Percentiles rank a stretch among this genome's conserved stretches.
phyloP scores from a whole-genome alignment of 1,284 basidiomycete genomes.

The Hemileia vastatrix region DNA sequence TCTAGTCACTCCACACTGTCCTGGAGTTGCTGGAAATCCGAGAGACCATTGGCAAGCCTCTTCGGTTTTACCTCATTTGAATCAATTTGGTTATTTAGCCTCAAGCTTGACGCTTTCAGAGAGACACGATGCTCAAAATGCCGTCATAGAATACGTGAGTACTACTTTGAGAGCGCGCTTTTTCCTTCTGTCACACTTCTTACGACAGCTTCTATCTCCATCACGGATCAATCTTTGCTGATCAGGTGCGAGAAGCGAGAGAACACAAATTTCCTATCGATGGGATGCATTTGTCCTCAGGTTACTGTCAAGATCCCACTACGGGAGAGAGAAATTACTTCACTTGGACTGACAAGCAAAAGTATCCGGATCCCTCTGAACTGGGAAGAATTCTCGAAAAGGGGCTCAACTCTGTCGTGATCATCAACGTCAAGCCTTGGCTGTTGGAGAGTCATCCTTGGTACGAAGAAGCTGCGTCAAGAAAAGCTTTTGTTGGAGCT shows the following conservation, averaged over 20 bases:
- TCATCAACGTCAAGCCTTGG: constrained; percentile 32
- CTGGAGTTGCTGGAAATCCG: constrained; percentile 4
- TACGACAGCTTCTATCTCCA: too few relatives aligned
- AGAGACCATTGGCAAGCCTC: constrained; percentile 23
- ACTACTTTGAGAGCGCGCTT: too few relatives aligned
- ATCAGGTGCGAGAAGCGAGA: too few relatives aligned
- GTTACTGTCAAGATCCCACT: constrained; percentile 26
- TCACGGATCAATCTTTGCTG: too few relatives aligned
- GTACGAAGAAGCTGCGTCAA: constrained; percentile 8
- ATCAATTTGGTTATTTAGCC: constrained; percentile 28
- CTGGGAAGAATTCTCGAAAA: constrained; percentile 22
- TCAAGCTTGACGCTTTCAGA: constrained; percentile 26
- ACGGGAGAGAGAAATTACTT: constrained; percentile 23
- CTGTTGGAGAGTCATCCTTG: constrained; percentile 25
- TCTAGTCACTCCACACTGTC: constrained; percentile 20
- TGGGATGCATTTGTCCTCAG: constrained; percentile 26
- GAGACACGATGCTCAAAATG: constrained; percentile 26
- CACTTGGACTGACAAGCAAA: constrained; percentile 22
- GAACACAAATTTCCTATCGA: constrained; percentile 25
- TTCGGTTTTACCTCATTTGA: constrained; percentile 23
- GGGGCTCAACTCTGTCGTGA: constrained; percentile 22
- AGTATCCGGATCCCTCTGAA: constrained; percentile 24
- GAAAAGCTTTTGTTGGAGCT: constrained; percentile 22
- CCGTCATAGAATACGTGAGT: constrained; percentile 25
- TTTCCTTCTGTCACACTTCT: too few relatives aligned